Evolutionary conservation across 495 filamentous ascomycete genomes (phyloP), one percentile per base, ranked within the genome.

Genomic region (Tuber indicum): DNA sequence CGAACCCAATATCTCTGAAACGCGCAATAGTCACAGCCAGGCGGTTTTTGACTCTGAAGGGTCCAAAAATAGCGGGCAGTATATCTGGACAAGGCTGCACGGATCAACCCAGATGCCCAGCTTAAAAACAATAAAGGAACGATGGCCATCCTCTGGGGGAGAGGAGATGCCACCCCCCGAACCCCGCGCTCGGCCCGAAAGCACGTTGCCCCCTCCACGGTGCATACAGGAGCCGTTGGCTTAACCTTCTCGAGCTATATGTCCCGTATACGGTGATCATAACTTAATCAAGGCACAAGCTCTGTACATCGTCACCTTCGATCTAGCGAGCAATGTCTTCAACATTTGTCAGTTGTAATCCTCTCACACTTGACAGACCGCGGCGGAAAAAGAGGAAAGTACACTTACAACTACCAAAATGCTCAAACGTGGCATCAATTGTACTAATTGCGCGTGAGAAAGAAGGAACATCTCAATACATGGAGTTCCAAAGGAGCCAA

Each of bases 1-100:
- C 14, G 58, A 66, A 66, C 26, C 58, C 58, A 66, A 66, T 66
- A 66, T 66, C 58, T 66, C 26, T 66, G 58, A 66, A 66, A 66
- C 58, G 58, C 58, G 58, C 58, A 66, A 36, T 26, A 66, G 26
- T 66, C 58, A 66, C 14, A 66, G 58, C 26, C 58, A 36, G 58
- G 26, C 26, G 26, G 26, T 66, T 66, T 66, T 66, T 3, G 58
- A 19, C 58, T 36, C 17, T 36, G 32, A 66, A n/a, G 58, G 26
- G n/a, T 8, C 58, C 58, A 66, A 66, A 66, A 66, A 66, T 66
- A 66, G 58, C 14, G 58, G 58, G 58, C 26, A 66, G 58, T 19
- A 36, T 66, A 32, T 36, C 58, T 66, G 58, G 58, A 36, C 58
- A 66, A 66, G 58, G 26, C 58, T 66, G 58, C 58, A 36, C 58